These are phyloP conservation scores for Pyrenula aspistea DNA, from an alignment of 495 filamentous ascomycete genomes.

Conservation along the genomic window DNA sequence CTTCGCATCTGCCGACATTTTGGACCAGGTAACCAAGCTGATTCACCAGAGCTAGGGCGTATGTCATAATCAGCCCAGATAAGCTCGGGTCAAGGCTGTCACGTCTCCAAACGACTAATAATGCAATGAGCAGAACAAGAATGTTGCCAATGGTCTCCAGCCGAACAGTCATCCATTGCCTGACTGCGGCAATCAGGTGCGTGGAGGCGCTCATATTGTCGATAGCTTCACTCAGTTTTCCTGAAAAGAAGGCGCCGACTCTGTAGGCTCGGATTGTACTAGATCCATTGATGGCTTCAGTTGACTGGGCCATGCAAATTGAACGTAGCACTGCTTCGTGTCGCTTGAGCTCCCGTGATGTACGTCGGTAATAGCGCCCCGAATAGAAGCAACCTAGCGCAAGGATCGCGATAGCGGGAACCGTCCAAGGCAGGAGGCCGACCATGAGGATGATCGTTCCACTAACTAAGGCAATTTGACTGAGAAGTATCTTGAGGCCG, in stretches of 20 bases:
- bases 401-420: slow-evolving; percentile 5
- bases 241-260: slow-evolving; percentile 41
- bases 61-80: slow-evolving; percentile 23
- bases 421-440: slow-evolving; percentile 7
- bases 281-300: slow-evolving; percentile 47
- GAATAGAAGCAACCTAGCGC: slow-evolving; percentile 29
- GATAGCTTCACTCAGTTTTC: slow-evolving; percentile 43
- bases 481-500: slow-evolving; percentile 17
- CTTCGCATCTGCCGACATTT: slow-evolving; percentile 49
- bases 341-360: slow-evolving; percentile 52
- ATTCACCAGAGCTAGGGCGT: slow-evolving; percentile 13
- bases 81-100: slow-evolving; percentile 23
- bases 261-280: slow-evolving; percentile 55
- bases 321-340: slow-evolving; percentile 52
- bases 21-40: slow-evolving; percentile 49
- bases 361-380: slow-evolving; percentile 46
- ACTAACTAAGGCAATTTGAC: slow-evolving; percentile 4
- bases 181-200: slow-evolving; percentile 50
- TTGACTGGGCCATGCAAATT: slow-evolving; percentile 57
- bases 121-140: slow-evolving; percentile 34
- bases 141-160: slow-evolving; percentile 33
- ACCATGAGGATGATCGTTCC: slow-evolving; percentile 7
- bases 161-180: slow-evolving; percentile 55
- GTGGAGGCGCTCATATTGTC: slow-evolving; percentile 40
- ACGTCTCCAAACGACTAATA: slow-evolving; percentile 10